A percentile compares a stretch with the other conserved stretches of the same genome.
phyloP scores from a whole-genome alignment of 176 grass and related monocot species.

The Carex pumila region DNA sequence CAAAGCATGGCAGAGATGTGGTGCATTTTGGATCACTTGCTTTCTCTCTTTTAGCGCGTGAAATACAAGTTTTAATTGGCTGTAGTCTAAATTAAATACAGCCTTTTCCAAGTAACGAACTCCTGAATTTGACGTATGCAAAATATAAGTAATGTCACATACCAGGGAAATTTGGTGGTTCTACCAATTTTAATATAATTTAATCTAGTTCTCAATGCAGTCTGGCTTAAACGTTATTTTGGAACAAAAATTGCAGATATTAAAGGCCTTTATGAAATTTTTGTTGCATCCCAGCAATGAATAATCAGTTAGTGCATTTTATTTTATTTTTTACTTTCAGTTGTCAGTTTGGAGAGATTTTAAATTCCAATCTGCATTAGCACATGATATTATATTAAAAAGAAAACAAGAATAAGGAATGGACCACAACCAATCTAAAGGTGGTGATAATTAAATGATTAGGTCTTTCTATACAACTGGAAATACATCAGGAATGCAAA shows the following conservation, averaged over 20 bases:
- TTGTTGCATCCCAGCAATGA: neutral
- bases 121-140: slow-evolving; percentile 34
- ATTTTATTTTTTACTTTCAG: neutral
- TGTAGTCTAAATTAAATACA: slow-evolving; percentile 90
- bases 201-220: neutral
- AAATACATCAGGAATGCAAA: neutral
- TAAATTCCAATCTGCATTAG: neutral
- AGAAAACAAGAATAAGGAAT: neutral
- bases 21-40: slow-evolving; percentile 85
- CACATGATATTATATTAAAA: neutral
- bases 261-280: neutral
- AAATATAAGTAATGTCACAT: neutral
- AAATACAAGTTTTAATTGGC: slow-evolving; percentile 92
- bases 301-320: neutral
- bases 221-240: neutral
- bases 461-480: neutral
- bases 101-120: slow-evolving; percentile 97
- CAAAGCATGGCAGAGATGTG: slow-evolving; percentile 82
- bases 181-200: neutral
- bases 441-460: neutral
- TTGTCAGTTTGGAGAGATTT: neutral
- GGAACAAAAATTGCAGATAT: neutral
- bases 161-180: neutral
- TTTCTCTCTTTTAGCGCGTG: slow-evolving; percentile 90
- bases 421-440: neutral